Evolutionary conservation across 352 stramenopile genomes (phyloP).

Genomic region (Globisporangium splendens): DNA sequence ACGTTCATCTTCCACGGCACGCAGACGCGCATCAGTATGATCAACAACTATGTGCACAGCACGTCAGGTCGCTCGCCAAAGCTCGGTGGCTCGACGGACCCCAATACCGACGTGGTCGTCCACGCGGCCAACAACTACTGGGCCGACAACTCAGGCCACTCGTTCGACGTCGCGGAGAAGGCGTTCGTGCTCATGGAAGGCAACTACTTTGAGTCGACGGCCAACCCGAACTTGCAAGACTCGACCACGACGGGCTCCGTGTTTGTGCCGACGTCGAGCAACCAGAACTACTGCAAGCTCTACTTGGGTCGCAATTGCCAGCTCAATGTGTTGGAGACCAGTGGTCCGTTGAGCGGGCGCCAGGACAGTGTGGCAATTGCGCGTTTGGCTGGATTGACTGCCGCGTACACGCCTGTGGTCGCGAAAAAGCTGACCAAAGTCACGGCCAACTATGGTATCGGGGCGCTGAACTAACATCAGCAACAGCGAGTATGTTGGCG

Average conservation of each 20-base stretch:
- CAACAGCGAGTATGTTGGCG: too few species aligned
- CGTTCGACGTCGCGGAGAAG: constrained; percentile 31
- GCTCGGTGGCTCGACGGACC: constrained; percentile 13
- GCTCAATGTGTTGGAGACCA: too few species aligned
- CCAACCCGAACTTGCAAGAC: constrained; percentile 16
- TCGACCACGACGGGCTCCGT: constrained; percentile 8
- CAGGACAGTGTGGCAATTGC: too few species aligned
- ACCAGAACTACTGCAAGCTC: constrained; percentile 8
- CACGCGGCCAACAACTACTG: constrained; percentile 47
- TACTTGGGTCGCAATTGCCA: constrained; percentile 12
- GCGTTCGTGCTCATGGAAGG: constrained; percentile 34
- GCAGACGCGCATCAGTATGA: constrained; percentile 23
- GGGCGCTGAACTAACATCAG: too few species aligned
- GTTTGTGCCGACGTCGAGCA: constrained; percentile 13
- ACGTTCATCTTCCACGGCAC: constrained; percentile 30
- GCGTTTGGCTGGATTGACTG: too few species aligned
- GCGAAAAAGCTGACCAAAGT: too few species aligned
- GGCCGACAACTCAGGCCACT: constrained; percentile 35
- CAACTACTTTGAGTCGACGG: constrained; percentile 44
- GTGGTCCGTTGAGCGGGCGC: too few species aligned
- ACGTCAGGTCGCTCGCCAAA: constrained; percentile 38
- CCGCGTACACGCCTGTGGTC: too few species aligned
- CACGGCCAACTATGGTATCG: too few species aligned
- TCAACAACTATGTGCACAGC: constrained; percentile 37
- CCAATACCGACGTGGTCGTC: constrained; percentile 12